Conservation (phyloP, 2,329 filamentous ascomycete species). For the Phaeophleospora eucalypticola region DNA sequence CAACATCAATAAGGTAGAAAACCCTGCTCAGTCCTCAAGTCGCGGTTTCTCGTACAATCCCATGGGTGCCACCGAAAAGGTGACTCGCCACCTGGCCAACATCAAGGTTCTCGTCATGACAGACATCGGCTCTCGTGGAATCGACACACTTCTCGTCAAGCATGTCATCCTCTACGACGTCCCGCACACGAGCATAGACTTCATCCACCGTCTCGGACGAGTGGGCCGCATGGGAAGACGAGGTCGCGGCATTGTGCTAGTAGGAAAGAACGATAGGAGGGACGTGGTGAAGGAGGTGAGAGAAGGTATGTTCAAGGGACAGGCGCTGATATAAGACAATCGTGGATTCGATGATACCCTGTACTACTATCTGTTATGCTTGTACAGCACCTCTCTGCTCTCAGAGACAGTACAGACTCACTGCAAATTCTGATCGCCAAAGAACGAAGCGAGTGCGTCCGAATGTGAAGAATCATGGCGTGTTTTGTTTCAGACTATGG, state of each 20-base stretch:
- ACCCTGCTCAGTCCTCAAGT: neutral
- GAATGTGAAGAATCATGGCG: neutral
- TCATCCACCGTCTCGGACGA: conserved; percentile 90
- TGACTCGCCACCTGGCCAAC: conserved; percentile 58
- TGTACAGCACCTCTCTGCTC: neutral
- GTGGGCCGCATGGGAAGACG: conserved; percentile 89
- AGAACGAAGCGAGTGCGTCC: neutral
- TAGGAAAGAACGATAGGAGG: conserved; percentile 82
- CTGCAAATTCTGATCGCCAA: neutral
- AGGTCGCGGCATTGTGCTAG: conserved; percentile 82
- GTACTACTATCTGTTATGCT: conserved; percentile 1
- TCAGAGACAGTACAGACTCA: too few species aligned
- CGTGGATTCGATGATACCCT: conserved; percentile 1
- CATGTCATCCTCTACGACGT: conserved; percentile 95
- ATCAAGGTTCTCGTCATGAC: conserved; percentile 92
- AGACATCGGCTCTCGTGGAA: conserved; percentile 85
- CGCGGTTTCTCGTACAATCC: neutral
- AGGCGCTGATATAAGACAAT: conserved; percentile 43
- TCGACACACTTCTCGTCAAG: conserved; percentile 86
- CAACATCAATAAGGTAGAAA: too few species aligned
- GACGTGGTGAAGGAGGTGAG: conserved; percentile 90
- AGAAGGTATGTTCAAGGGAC: conserved; percentile 59
- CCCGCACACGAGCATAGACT: conserved; percentile 96
- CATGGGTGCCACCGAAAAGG: neutral
- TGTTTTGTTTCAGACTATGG: neutral